These are phyloP conservation scores for Chlamydomonas incerta DNA, from an alignment of 139 green algal genomes.

Conservation along the genomic window DNA sequence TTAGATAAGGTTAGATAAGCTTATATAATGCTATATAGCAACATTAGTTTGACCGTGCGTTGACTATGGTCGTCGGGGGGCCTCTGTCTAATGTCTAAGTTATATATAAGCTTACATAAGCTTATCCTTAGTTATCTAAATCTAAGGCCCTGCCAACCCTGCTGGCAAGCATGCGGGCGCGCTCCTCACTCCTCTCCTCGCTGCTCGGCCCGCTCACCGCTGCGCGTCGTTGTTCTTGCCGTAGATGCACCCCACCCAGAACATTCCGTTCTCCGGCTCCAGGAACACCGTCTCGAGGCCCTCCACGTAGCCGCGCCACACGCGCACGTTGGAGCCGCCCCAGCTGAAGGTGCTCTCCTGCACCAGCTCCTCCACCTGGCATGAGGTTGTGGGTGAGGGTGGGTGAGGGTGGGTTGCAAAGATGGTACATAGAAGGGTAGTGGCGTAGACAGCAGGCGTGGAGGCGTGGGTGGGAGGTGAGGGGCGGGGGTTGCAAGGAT, in stretches of 20 bases:
- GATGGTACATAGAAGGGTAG: no score
- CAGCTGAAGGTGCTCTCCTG: conserved; percentile 77
- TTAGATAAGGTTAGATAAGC: no score
- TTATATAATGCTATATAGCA: no score
- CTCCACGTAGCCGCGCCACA: conserved; percentile 84
- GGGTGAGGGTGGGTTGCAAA: neutral
- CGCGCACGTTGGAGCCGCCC: conserved; percentile 59
- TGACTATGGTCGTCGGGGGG: no score
- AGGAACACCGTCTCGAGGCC: conserved; percentile 76
- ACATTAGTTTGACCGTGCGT: no score
- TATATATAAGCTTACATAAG: neutral
- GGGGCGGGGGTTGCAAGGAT: no score
- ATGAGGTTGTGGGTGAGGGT: neutral
- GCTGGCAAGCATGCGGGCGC: no score
- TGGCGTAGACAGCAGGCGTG: no score
- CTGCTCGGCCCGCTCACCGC: conserved; percentile 44
- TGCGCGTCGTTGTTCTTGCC: conserved; percentile 78
- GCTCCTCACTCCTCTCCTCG: no score
- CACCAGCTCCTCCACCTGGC: conserved; percentile 65
- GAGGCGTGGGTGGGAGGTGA: no score
- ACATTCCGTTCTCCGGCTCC: conserved; percentile 88
- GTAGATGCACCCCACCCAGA: conserved; percentile 89
- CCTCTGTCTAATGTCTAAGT: neutral
- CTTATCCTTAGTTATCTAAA: neutral
- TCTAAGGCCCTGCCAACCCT: neutral